Evolutionary conservation across 768 basidiomycete genomes (phyloP), one percentile per base, ranked within the genome.

Genomic region (Tricholomella constricta): DNA sequence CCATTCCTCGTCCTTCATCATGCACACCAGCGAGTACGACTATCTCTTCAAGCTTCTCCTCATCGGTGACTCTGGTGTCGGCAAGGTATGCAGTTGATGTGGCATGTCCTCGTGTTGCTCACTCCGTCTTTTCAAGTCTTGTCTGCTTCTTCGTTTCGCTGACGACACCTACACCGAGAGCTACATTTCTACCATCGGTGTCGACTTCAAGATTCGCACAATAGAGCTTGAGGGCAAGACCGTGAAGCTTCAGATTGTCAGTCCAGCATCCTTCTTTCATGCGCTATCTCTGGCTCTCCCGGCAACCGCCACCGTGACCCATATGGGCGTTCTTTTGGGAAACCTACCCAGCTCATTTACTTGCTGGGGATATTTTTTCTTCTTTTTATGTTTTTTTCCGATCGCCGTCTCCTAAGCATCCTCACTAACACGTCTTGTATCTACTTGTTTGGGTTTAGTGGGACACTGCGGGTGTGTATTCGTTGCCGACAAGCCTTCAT

Each of bases 151-250:
- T 60, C 92, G 92, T 69, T 94, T 94, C 65, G 90, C 91, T 56
- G 96, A 98, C 74, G 96, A 98, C 72, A 91, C 94, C 45, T 98
- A 95, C 79, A 97, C 96, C 47, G 94, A 96, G 70, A 93, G 90
- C 62, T 98, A 96, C 74, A 95, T 98, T 69, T 91, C 88, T 54
- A 98, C 96, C 34, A 98, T 98, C 72, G 97, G 97, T 60, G 94
- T 98, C 53, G 94, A 97, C 78, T 97, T 97, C 78, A 96, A 95
- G 88, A 98, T 98, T 76, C 85, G 96, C 55, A 98, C 96, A 31
- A 98, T 98, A 73, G 96, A 98, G 71, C 81, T 98, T 49, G 96
- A 98, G 66, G 96, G 96, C 54, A 97, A 97, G 87, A 92, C 91
- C 1, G 92, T 98, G 71, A 98, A 98, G 73, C 82, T 98, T 54